Evolutionary conservation across 495 filamentous ascomycete species (phyloP).

Genomic region (Tuber microsphaerosporum): DNA sequence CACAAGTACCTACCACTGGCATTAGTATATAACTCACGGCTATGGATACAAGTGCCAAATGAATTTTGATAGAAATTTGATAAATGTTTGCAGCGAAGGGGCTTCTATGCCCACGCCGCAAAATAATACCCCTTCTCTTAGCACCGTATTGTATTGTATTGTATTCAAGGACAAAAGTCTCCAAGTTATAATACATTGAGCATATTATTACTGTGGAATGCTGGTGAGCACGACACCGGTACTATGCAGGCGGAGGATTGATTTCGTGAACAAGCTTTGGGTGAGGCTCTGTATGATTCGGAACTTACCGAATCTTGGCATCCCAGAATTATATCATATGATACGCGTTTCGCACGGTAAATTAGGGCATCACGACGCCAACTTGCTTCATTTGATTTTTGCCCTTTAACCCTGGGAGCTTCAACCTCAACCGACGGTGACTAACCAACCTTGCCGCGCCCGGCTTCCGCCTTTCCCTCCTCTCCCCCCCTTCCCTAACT

Average conservation of each 20-base stretch:
- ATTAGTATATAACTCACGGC: neutral
- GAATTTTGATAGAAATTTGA: neutral
- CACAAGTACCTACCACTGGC: neutral
- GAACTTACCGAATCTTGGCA: neutral
- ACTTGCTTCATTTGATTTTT: neutral
- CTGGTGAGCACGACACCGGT: neutral
- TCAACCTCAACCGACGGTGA: conserved; percentile 1
- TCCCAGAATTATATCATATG: neutral
- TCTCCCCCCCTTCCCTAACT: neutral
- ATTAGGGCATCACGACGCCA: neutral
- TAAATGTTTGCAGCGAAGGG: neutral
- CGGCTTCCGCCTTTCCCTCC: neutral
- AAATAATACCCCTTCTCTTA: neutral
- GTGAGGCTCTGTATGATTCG: neutral
- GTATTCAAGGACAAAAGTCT: neutral
- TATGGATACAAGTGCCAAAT: neutral
- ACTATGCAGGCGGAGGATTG: neutral
- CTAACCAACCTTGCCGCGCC: neutral
- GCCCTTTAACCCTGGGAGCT: neutral
- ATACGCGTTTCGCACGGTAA: neutral
- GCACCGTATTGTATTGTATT: neutral
- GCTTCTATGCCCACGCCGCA: neutral
- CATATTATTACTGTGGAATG: neutral
- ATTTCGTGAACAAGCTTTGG: neutral
- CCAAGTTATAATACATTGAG: neutral